Percentiles rank a stretch among this genome's conserved stretches.
Evolutionary conservation across 306 rosid genomes (phyloP).

Genomic region (Corylus heterophylla): DNA sequence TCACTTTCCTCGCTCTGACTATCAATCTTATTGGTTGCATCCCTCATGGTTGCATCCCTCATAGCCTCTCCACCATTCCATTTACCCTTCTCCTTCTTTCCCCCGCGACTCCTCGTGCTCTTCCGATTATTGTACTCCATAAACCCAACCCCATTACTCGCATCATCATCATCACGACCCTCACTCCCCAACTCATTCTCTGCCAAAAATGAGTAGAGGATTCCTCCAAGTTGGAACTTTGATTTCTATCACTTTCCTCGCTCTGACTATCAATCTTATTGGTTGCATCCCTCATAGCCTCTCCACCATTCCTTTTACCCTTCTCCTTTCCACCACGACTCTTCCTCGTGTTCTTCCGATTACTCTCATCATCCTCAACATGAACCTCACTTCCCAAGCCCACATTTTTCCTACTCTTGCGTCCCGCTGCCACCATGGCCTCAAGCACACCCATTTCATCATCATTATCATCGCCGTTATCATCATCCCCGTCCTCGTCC

Average conservation of each 20-base stretch:
- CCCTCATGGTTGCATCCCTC: slow-evolving; percentile 18
- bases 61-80: slow-evolving; percentile 41
- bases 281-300: slow-evolving; percentile 23
- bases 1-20: slow-evolving; percentile 28
- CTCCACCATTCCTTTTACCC: slow-evolving; percentile 49
- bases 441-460: slow-evolving; percentile 52
- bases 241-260: slow-evolving; percentile 30
- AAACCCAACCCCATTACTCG: slow-evolving; percentile 34
- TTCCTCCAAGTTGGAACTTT: slow-evolving; percentile 41
- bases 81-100: slow-evolving; percentile 61
- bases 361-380: slow-evolving; percentile 37
- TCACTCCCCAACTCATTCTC: slow-evolving; percentile 20
- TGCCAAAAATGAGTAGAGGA: slow-evolving; percentile 30
- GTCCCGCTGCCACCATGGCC: slow-evolving; percentile 70
- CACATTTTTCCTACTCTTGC: slow-evolving; percentile 44
- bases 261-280: slow-evolving; percentile 29
- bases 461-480: slow-evolving; percentile 19
- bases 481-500: slow-evolving; percentile 21
- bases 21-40: slow-evolving; percentile 24
- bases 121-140: slow-evolving; percentile 56
- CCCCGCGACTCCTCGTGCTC: slow-evolving; percentile 49
- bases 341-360: slow-evolving; percentile 46
- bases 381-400: slow-evolving; percentile 27
- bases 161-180: slow-evolving; percentile 34
- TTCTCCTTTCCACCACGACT: slow-evolving; percentile 58